Evolutionary conservation across 2,329 filamentous ascomycete species (phyloP), one percentile per base, ranked within the genome.

Genomic region (Colletotrichum karsti): DNA sequence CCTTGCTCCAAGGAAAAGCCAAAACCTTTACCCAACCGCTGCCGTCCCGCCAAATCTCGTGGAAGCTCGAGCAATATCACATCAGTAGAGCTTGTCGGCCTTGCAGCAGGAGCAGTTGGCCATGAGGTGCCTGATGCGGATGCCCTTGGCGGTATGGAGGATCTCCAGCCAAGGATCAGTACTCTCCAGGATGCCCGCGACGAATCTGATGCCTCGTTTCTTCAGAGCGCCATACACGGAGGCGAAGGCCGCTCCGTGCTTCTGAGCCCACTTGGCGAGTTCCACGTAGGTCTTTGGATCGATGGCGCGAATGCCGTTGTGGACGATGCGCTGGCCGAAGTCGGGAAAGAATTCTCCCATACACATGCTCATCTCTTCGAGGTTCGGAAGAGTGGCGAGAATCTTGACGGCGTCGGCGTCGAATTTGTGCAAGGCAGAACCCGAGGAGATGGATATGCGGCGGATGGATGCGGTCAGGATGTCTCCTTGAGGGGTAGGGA

Each of bases 71-170:
- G n/a, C n/a, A n/a, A n/a, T n/a, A n/a, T n/a, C n/a, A n/a, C n/a
- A n/a, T 46, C 42, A 46, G 9, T 46, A 46, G 22, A 46, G 10
- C 20, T 46, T 46, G 20, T 46, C 42, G 6, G 20, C n/a, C 18
- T 3, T 48, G 44, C 44, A 48, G 44, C 44, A 48, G 24, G 24
- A 24, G 24, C 44, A 48, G 44, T 48, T 48, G 1, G 44, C 44
- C 15, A 7, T 12, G 44, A 48, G 15, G 26, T 0, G 24, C 4
- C 26, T 48, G 44, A 48, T 48, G 1, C 44, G 44, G 26, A 48
- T 48, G 24, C 44, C 44, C 13, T 12, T 48, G 2, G 24, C 4
- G 13, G 44, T 48, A 22, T 48, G 13, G 44, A 18, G 26, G 26
- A 48, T 48, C 44, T 48, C 44, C 0, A 48, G 4, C 13, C 24